These are phyloP conservation scores for Bretschneidera sinensis DNA, from an alignment of 345 rosid species.

Conservation along the genomic window DNA sequence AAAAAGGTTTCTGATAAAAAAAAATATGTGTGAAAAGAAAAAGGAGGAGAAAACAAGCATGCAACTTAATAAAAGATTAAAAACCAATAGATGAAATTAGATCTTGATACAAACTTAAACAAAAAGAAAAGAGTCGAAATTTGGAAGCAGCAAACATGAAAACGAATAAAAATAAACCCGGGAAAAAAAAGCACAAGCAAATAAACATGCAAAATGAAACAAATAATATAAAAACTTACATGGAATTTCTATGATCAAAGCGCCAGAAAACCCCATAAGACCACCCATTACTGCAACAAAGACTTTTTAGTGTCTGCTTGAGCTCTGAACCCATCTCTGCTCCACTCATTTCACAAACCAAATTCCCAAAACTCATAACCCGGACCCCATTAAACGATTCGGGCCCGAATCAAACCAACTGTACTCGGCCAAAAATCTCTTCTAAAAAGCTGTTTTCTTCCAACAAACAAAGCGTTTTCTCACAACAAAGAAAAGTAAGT, in stretches of 20 bases:
- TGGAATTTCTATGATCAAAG: constrained; percentile 58
- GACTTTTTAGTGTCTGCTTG: constrained; percentile 52
- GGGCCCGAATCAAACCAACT: neutral
- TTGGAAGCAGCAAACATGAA: neutral
- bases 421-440: neutral
- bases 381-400: constrained; percentile 17
- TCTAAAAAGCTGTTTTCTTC: constrained; percentile 1
- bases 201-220: neutral
- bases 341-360: neutral
- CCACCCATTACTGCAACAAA: constrained; percentile 83
- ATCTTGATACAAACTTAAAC: constrained; percentile 7
- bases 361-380: constrained; percentile 11
- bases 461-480: neutral
- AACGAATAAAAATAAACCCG: too few relatives aligned
- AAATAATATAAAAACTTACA: constrained; percentile 34
- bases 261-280: constrained; percentile 81
- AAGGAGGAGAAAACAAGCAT: neutral
- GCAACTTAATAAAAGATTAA: neutral
- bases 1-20: neutral
- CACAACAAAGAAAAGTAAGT: neutral
- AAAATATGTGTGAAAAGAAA: neutral
- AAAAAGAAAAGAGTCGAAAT: neutral
- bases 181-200: neutral
- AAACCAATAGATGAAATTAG: neutral
- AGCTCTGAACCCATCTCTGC: constrained; percentile 34